A percentile compares a stretch with the other conserved stretches of the same genome.
These are phyloP conservation scores for Triglochin maritima DNA, from an alignment of 106 monocot genomes.

Conservation along the genomic window DNA sequence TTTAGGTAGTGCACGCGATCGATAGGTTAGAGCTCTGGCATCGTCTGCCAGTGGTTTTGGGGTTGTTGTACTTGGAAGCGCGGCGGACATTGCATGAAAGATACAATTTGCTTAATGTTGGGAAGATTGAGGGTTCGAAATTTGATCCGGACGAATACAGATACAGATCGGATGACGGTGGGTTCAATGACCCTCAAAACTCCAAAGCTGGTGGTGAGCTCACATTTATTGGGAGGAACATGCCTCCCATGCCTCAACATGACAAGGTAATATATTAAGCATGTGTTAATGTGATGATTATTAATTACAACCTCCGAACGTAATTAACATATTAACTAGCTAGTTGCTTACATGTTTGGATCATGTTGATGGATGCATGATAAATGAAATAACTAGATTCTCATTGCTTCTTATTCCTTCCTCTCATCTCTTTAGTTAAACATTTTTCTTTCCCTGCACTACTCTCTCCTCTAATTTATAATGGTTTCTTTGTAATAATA, in stretches of 20 bases:
- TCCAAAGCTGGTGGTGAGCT: constrained; percentile 21
- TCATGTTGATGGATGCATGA: no score
- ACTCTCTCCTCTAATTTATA: no score
- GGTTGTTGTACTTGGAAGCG: constrained; percentile 27
- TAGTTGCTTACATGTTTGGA: no score
- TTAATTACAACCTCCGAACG: no score
- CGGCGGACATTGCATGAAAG: constrained; percentile 34
- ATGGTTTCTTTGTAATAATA: no score
- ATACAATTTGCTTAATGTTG: constrained; percentile 45
- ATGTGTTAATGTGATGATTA: no score
- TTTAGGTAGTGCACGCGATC: constrained; percentile 33
- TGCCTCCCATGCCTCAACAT: constrained; percentile 19
- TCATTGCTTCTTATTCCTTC: no score
- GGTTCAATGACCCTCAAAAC: constrained; percentile 36
- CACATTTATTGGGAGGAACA: constrained; percentile 51
- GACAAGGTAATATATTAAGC: constrained; percentile 23
- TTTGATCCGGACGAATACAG: constrained; percentile 25
- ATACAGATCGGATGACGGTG: constrained; percentile 31
- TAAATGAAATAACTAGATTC: no score
- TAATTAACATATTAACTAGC: no score
- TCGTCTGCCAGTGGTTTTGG: constrained; percentile 40
- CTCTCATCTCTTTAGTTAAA: no score
- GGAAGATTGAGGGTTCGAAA: constrained; percentile 2
- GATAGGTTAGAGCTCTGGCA: constrained; percentile 44
- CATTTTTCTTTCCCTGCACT: no score